Conservation (phyloP, 208 protist species). For the Acanthamoeba sp. region DNA sequence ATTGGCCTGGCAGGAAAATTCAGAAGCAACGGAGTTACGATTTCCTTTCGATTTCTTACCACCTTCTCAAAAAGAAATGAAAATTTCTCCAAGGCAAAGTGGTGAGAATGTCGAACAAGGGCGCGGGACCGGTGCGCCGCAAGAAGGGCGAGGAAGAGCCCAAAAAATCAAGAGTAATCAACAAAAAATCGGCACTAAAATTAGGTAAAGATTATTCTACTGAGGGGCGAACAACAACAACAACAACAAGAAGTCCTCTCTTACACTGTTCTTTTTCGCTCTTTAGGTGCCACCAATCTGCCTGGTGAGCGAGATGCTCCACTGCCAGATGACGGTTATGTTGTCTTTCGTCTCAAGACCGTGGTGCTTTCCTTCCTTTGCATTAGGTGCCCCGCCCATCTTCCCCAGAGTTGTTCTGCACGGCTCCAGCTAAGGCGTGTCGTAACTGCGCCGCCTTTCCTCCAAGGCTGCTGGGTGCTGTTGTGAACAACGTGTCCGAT, state of each 20-base stretch:
- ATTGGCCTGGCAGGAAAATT: neutral
- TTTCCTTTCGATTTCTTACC: neutral
- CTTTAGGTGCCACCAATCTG: neutral
- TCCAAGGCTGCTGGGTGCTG: conserved; percentile 14
- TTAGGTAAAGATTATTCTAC: too few species aligned
- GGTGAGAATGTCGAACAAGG: neutral
- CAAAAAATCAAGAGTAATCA: neutral
- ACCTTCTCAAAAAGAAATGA: too few species aligned
- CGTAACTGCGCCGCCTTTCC: neutral
- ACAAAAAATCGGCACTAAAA: neutral
- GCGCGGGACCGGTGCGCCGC: neutral
- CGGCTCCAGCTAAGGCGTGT: neutral
- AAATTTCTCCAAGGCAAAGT: too few species aligned
- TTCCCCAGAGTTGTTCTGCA: neutral
- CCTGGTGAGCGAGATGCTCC: neutral
- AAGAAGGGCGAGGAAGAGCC: neutral
- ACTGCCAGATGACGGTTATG: conserved; percentile 31
- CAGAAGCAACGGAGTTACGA: neutral
- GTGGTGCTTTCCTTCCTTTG: conserved; percentile 31
- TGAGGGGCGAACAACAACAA: too few species aligned
- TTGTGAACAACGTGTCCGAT: conserved; percentile 92
- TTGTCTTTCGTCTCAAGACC: conserved; percentile 62
- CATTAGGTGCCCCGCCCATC: neutral
- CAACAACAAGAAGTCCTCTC: too few species aligned
- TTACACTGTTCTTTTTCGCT: neutral